A percentile compares a stretch with the other conserved stretches of the same genome.
These are phyloP conservation scores for Monosporascus sp. DNA, from an alignment of 2,329 filamentous ascomycete species.

Conservation along the genomic window DNA sequence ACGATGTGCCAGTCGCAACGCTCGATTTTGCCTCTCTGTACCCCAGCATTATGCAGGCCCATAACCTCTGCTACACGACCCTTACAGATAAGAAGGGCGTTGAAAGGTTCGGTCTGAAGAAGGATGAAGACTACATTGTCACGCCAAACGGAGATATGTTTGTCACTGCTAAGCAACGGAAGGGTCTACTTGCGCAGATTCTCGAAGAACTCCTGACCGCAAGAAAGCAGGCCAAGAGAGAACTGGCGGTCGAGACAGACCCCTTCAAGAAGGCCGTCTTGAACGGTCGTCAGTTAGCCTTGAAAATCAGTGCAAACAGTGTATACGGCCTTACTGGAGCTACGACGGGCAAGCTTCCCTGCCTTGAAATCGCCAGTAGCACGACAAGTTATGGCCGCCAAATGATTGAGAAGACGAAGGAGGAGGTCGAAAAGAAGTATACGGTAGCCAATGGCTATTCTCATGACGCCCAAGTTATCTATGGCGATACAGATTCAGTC, in stretches of 20 bases:
- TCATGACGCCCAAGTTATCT: conserved; percentile 94
- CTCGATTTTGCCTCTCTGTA: conserved; percentile 98
- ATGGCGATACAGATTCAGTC: conserved; percentile 98
- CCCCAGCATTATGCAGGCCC: conserved; percentile 96
- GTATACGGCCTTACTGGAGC: conserved; percentile 97
- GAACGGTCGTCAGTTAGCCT: conserved; percentile 90
- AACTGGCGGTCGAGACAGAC: conserved; percentile 82
- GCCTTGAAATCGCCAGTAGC: conserved; percentile 90
- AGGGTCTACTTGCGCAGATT: conserved; percentile 91
- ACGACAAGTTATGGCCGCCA: conserved; percentile 95
- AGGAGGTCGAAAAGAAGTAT: conserved; percentile 88
- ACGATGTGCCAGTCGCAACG: conserved; percentile 90
- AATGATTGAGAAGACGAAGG: conserved; percentile 98
- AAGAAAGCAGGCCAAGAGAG: conserved; percentile 89
- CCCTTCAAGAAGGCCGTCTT: conserved; percentile 97
- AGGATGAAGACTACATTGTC: conserved; percentile 93
- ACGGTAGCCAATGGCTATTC: conserved; percentile 90
- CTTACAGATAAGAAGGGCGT: conserved; percentile 73
- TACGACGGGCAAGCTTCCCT: conserved; percentile 91
- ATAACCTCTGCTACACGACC: conserved; percentile 97
- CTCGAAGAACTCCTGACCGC: conserved; percentile 87
- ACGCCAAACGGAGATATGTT: conserved; percentile 95
- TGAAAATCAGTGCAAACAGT: conserved; percentile 96
- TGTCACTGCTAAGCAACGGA: conserved; percentile 79
- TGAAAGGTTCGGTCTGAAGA: conserved; percentile 69